Evolutionary conservation across 2,329 filamentous ascomycete genomes (phyloP), one percentile per base, ranked within the genome.

Genomic region (Scolecobasidium constrictum): DNA sequence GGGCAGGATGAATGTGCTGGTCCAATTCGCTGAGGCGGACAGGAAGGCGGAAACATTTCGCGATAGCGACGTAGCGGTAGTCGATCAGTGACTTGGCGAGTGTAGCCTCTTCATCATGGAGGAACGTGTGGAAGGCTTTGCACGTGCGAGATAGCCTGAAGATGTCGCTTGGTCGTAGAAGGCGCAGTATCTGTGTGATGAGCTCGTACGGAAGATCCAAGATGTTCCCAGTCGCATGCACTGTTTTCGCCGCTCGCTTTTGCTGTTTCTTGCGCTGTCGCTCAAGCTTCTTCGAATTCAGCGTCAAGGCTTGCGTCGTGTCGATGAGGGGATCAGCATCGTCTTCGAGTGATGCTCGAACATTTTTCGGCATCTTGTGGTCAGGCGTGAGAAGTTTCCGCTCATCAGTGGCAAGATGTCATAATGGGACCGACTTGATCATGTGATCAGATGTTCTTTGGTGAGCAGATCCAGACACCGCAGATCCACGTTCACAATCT

Each of bases 161-260:
- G 16, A 77, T 49, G 35, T 77, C 72, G 55, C 66, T 69, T 0
- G 75, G 72, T 0, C 49, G 58, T 6, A 75, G 57, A 15, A 63
- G 52, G n/a, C 55, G 51, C 2, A 77, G 46, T 13, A 75, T 64
- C 28, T 67, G 60, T 20, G 71, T 53, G 3, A 76, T 46, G 2
- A 78, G 56, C 52, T 78, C 75, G 13, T 67, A 65, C 0, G 75
- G 74, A 0, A 78, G 60, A 46, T 68, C 63, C 17, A 68, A 49
- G 9, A 75, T 54, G 22, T 57, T 52, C 9, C n/a, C 9, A 31
- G 9, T 31, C n/a, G 26, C 26, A 38, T 50, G 48, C 21, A 54
- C 53, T 4, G 50, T 52, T 45, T 59, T 63, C 49, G 59, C 59
- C 44, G 28, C 48, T 43, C 57, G 64, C 48, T 63, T 66, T 44